Evolutionary conservation across 805 yeast species (phyloP), one percentile per base, ranked within the genome.

Genomic region (Ogataea haglerorum): DNA sequence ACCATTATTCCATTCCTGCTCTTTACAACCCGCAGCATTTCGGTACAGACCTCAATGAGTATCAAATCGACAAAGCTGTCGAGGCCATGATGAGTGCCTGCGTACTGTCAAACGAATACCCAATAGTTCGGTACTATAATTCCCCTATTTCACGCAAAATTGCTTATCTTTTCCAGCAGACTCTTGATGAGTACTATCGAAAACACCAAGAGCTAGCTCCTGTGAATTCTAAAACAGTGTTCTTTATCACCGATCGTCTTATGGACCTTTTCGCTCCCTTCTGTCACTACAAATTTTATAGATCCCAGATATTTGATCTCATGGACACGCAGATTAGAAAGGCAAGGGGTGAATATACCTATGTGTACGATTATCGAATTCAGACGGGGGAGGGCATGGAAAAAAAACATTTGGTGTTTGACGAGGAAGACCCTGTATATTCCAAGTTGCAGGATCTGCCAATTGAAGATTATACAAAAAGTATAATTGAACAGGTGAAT

Each of bases 251-350:
- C 2, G 99, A 93, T 61, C 72, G 99, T 47, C 73, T 95, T 2
- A 58, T 89, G 58, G 99, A 95, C 60, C 67, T 84, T 35, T 76
- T 77, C 53, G 85, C 93, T 6, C 96, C 97, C 0, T 59, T 93
- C 34, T 63, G 90, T 40, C 98, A 93, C 61, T 96, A 88, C 58
- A 87, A 90, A 62, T 77, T 83, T 17, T 93, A 90, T 62, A 95
- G 91, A 63, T 90, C 97, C 4, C 81, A 90, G 85, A 84, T 90
- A 14, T 82, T 83, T 66, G 99, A 91, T 60, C 63, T 83, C 19
- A 49, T 61, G 50, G 57, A 53, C 24, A 50, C 51, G 13, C 43
- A 49, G 10, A 51, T 60, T 33, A 51, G 52, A 30, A 47, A 48
- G 14, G 52, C 51, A 30, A 47, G 59, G 17, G 58, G 59, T 1